Evolutionary conservation across 1,284 basidiomycete genomes (phyloP).

Genomic region (Ceratorhiza oryzae-sativae): DNA sequence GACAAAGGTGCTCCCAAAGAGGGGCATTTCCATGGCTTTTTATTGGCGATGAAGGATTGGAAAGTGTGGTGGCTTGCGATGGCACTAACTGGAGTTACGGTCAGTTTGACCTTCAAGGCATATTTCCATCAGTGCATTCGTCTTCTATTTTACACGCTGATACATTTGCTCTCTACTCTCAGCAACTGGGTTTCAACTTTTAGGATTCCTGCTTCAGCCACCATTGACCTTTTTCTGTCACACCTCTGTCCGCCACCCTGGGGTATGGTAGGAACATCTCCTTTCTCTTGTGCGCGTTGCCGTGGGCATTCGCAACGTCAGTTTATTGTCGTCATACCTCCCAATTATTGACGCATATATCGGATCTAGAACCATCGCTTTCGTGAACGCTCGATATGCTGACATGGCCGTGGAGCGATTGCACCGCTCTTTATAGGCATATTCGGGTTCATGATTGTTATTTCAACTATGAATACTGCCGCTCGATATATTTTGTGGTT

Average conservation of each 20-base stretch:
- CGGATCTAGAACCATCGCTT: conserved; percentile 42
- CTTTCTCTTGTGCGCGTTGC: conserved; percentile 76
- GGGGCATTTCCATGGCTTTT: conserved; percentile 56
- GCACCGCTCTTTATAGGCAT: conserved; percentile 66
- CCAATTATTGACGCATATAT: conserved; percentile 53
- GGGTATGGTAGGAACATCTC: conserved; percentile 66
- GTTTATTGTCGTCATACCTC: conserved; percentile 45
- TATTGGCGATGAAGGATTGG: conserved; percentile 68
- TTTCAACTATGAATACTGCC: conserved; percentile 68
- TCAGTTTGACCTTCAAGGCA: conserved; percentile 72
- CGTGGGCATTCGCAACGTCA: conserved; percentile 72
- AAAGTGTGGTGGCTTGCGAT: conserved; percentile 73
- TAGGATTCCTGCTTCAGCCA: not conserved
- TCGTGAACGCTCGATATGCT: conserved; percentile 61
- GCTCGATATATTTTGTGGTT: conserved; percentile 76
- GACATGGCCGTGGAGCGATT: conserved; percentile 71
- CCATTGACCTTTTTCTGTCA: too few relatives aligned
- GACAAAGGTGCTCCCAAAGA: conserved; percentile 48
- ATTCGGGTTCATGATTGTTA: conserved; percentile 74
- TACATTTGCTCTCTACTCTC: too few relatives aligned
- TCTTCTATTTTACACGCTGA: too few relatives aligned
- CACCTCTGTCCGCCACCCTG: conserved; percentile 60
- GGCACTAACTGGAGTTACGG: conserved; percentile 59
- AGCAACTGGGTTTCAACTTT: not conserved
- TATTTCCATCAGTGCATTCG: conserved; percentile 62